Evolutionary conservation across 768 basidiomycete species (phyloP).

Genomic region (Boletus barrowsii): DNA sequence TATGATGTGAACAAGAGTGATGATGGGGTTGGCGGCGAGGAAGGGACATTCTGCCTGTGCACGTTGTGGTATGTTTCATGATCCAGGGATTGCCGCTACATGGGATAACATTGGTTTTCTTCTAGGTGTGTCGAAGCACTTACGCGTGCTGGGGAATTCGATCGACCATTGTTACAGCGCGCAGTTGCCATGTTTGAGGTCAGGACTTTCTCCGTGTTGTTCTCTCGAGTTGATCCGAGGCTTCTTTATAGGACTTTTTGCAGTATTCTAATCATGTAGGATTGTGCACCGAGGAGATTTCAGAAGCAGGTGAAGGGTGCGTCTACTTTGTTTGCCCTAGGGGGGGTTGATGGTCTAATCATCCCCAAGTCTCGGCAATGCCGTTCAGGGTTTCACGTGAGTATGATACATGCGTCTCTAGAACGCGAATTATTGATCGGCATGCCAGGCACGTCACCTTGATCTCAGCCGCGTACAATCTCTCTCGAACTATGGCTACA

Average conservation of each 20-base stretch:
- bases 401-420: conserved; percentile 25
- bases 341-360: neutral
- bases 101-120: neutral
- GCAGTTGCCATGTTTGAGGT: conserved; percentile 92
- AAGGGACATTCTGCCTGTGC: conserved; percentile 92
- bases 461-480: conserved; percentile 81
- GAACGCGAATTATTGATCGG: neutral
- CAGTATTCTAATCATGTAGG: conserved; percentile 86
- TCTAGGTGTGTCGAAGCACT: conserved; percentile 83
- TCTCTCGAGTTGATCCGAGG: neutral
- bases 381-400: conserved; percentile 88
- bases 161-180: conserved; percentile 58
- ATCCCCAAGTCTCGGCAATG: conserved; percentile 66
- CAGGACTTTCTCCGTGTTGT: conserved; percentile 8
- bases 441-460: conserved; percentile 68
- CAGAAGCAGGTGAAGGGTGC: conserved; percentile 79
- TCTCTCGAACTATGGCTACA: conserved; percentile 57
- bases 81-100: neutral
- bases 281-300: conserved; percentile 83
- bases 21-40: conserved; percentile 94
- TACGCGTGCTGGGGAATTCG: conserved; percentile 81
- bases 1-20: conserved; percentile 84
- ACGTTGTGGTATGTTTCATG: conserved; percentile 59
- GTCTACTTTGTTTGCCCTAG: conserved; percentile 18
- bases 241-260: conserved; percentile 57